A percentile compares a stretch with the other conserved stretches of the same genome.
These are phyloP conservation scores for Emmonsiellopsis sp. DNA, from an alignment of 2,329 filamentous ascomycete genomes.

Conservation along the genomic window DNA sequence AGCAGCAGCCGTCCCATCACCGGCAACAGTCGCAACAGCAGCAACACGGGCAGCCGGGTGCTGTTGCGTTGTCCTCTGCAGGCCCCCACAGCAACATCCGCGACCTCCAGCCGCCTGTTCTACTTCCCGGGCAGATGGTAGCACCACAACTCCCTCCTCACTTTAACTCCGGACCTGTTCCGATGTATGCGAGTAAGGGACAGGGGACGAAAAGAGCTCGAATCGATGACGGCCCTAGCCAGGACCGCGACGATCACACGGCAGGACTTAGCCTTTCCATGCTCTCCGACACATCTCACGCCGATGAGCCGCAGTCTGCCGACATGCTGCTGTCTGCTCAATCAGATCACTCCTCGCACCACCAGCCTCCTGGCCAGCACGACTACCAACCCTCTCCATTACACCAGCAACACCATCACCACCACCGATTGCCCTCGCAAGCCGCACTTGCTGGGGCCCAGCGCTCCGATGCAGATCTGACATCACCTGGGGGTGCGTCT, in stretches of 20 bases:
- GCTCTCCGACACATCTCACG: constrained; percentile 21
- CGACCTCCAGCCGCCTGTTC: constrained; percentile 23
- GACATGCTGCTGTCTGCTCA: constrained; percentile 28
- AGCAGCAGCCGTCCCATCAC: constrained; percentile 26
- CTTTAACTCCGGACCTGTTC: constrained; percentile 22
- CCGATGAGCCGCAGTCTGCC: constrained; percentile 22
- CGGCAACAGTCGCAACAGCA: constrained; percentile 22
- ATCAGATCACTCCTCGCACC: constrained; percentile 20
- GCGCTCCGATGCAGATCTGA: constrained; percentile 47
- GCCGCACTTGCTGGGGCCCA: constrained; percentile 57
- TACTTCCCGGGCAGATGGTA: constrained; percentile 25
- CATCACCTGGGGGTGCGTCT: constrained; percentile 37
- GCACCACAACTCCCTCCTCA: constrained; percentile 26
- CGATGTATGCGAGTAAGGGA: constrained; percentile 15
- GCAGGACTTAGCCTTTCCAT: constrained; percentile 24
- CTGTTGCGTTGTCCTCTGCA: constrained; percentile 23
- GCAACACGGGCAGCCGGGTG: constrained; percentile 18
- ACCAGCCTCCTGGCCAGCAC: constrained; percentile 20
- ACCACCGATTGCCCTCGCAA: constrained; percentile 69
- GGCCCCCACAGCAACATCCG: constrained; percentile 21
- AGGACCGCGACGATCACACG: constrained; percentile 17
- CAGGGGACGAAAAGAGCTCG: constrained; percentile 26
- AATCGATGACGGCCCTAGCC: constrained; percentile 21
- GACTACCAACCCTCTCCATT: constrained; percentile 31
- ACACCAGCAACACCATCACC: constrained; percentile 58